These are phyloP conservation scores for Symbiodinium natans DNA, from an alignment of 73 alveolate species.

Conservation along the genomic window DNA sequence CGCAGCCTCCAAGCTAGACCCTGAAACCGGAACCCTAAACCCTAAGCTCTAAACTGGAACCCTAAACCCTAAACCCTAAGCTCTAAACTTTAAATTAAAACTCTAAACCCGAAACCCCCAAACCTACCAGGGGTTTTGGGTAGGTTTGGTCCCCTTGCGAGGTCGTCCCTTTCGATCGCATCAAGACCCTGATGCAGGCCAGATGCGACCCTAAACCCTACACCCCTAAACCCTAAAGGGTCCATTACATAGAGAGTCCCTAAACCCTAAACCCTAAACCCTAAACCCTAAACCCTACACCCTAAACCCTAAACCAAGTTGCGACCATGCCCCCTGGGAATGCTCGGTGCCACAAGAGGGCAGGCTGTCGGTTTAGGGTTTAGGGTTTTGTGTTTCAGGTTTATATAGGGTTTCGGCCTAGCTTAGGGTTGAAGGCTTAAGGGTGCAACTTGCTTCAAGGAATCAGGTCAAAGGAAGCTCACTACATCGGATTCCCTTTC, in stretches of 20 bases:
- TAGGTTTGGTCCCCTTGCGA: not conserved
- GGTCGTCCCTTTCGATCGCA: conserved; percentile 92
- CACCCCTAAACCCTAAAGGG: not conserved
- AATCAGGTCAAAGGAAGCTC: too few relatives aligned
- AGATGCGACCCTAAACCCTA: not conserved
- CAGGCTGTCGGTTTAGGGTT: too few relatives aligned
- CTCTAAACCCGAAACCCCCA: not conserved
- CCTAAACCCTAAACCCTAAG: not conserved
- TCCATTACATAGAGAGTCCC: too few relatives aligned
- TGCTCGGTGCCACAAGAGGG: too few relatives aligned
- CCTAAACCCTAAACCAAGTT: not conserved
- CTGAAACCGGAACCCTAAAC: not conserved
- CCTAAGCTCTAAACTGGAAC: not conserved
- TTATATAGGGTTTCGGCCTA: too few relatives aligned
- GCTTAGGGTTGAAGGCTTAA: too few relatives aligned
- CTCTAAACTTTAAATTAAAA: not conserved
- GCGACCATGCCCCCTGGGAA: not conserved
- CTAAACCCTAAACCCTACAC: not conserved
- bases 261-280: too few relatives aligned
- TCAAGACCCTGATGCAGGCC: conserved; percentile 89
- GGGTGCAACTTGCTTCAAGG: too few relatives aligned
- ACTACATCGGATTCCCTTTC: too few relatives aligned
- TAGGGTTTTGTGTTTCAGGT: too few relatives aligned
- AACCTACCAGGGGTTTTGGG: not conserved
- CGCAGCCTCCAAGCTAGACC: not conserved